These are phyloP conservation scores for Zygosaccharomyces sapae DNA, from an alignment of 1,139 yeast species.

Conservation along the genomic window DNA sequence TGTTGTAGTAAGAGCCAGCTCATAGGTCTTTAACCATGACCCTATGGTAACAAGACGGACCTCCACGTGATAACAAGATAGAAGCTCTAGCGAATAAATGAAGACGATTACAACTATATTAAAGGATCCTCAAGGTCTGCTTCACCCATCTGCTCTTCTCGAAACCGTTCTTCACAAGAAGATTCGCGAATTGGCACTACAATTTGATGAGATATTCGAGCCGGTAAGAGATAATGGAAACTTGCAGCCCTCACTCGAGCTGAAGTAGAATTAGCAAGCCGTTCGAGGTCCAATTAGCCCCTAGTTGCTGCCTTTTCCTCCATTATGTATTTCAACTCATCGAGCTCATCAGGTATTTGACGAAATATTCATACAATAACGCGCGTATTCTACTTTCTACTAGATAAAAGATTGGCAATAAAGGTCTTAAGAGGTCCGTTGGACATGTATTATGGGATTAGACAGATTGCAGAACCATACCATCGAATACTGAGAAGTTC, in stretches of 20 bases:
- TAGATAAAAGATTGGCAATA: neutral
- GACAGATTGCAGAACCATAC: constrained; percentile 56
- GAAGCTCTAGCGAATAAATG: no score
- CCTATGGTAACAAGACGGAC: neutral
- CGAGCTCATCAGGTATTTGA: neutral
- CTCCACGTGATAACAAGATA: constrained; percentile 1
- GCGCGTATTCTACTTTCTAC: constrained; percentile 1
- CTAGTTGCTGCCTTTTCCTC: neutral
- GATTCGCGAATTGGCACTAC: neutral
- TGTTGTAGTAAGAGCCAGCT: neutral
- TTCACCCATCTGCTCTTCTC: neutral
- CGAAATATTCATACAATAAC: constrained; percentile 1
- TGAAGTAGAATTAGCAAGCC: neutral
- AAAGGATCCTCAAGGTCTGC: neutral
- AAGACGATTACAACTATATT: neutral
- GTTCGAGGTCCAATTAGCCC: neutral
- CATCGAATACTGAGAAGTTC: constrained; percentile 58
- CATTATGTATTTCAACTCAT: neutral
- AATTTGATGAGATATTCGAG: neutral
- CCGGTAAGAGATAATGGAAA: neutral
- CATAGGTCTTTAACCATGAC: neutral
- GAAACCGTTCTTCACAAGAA: neutral
- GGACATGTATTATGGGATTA: constrained; percentile 60
- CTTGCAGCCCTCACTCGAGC: neutral
- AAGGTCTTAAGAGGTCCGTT: neutral